These are phyloP conservation scores for Choricystis sp. DNA, from an alignment of 139 green algal species.

Conservation along the genomic window DNA sequence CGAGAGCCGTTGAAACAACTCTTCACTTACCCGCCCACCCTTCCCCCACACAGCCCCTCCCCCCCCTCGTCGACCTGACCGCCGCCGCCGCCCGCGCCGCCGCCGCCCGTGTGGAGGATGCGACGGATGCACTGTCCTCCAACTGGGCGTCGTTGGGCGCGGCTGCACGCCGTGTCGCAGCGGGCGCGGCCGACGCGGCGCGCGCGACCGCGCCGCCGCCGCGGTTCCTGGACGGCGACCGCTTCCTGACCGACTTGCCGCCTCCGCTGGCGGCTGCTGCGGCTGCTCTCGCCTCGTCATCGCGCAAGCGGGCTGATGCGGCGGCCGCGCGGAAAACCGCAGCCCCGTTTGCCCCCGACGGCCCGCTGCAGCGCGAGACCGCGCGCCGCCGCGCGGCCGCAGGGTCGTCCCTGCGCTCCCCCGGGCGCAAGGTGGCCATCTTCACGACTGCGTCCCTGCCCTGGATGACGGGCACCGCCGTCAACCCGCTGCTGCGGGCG, in stretches of 20 bases:
- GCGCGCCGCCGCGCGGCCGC: constrained; percentile 1
- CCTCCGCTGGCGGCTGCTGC: constrained; percentile 1
- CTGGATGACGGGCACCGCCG: constrained; percentile 96
- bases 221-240: no score
- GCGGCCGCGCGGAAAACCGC: not conserved
- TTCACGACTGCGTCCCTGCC: constrained; percentile 92
- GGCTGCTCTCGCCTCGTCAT: not conserved
- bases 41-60: not conserved
- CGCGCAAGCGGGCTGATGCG: not conserved
- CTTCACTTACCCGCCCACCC: no score
- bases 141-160: no score
- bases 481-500: constrained; percentile 94
- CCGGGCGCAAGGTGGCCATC: constrained; percentile 75
- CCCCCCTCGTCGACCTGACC: not conserved
- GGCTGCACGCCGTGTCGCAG: no score
- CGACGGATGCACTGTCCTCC: no score
- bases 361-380: not conserved
- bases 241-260: not conserved
- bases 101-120: not conserved
- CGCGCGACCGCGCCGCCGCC: no score
- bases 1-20: no score
- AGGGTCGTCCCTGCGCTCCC: constrained; percentile 30
- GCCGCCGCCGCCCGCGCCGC: no score
- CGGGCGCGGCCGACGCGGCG: no score
- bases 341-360: not conserved